Percentiles rank a stretch among this genome's conserved stretches.
Conservation (phyloP, 805 yeast species). For the Wickerhamiella alocasiicola region DNA sequence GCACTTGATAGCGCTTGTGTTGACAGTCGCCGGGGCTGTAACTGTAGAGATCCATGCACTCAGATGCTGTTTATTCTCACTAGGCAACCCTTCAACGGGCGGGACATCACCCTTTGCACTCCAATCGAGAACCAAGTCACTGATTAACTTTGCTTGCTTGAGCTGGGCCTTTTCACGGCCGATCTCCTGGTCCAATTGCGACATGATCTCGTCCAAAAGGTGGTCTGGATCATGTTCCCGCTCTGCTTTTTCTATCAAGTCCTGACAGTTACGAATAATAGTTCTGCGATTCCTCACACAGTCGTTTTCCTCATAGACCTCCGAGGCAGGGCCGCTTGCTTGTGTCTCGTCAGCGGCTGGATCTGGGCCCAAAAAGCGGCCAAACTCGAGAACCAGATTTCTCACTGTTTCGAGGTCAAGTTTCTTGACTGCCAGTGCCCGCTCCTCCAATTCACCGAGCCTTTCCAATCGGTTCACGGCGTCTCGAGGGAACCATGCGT, state of each 20-base stretch:
- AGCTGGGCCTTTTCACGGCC: background rate
- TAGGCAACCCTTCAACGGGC: background rate
- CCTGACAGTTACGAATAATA: background rate
- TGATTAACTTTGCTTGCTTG: background rate
- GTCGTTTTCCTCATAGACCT: background rate
- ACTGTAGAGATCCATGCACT: background rate
- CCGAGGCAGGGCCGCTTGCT: background rate
- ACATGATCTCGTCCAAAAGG: background rate
- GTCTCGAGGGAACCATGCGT: too few relatives aligned
- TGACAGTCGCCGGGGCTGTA: background rate
- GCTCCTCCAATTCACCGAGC: too few relatives aligned
- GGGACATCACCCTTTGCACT: background rate
- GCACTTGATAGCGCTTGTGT: background rate
- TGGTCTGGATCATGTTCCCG: background rate
- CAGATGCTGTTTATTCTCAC: background rate
- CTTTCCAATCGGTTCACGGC: too few relatives aligned
- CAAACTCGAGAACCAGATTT: background rate
- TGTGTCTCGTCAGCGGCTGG: too few relatives aligned
- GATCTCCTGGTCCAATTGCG: background rate
- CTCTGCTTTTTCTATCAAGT: background rate
- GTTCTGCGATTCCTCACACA: background rate
- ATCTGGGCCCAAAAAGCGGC: background rate
- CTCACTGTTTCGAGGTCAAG: background rate
- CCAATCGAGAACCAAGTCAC: background rate
- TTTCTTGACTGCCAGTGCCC: too few relatives aligned